A percentile compares a stretch with the other conserved stretches of the same genome.
These are phyloP conservation scores for Aspergillus sclerotialis DNA, from an alignment of 2,329 filamentous ascomycete species.

Conservation along the genomic window DNA sequence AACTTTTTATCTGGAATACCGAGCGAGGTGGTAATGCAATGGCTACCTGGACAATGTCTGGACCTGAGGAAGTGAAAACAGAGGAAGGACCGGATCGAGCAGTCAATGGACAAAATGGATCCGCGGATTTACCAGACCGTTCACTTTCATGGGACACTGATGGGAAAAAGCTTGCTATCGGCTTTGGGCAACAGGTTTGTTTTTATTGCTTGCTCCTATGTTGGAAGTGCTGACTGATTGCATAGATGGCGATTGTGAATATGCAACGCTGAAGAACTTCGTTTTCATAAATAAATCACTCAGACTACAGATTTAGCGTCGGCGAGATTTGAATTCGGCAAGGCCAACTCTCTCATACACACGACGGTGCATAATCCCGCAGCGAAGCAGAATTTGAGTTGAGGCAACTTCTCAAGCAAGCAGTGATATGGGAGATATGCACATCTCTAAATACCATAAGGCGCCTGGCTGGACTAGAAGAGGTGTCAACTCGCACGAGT, in stretches of 20 bases:
- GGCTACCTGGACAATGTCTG: conserved; percentile 32
- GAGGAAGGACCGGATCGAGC: conserved; percentile 23
- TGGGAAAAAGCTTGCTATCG: conserved; percentile 47
- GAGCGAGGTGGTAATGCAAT: conserved; percentile 38
- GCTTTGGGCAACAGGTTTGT: conserved; percentile 43
- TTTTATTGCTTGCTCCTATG: conserved; percentile 1
- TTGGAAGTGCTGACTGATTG: conserved; percentile 3
- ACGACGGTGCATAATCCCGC: too few species aligned
- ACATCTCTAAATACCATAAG: too few species aligned
- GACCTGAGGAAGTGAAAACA: conserved; percentile 23
- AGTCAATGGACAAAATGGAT: conserved; percentile 31
- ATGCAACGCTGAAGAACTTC: conserved; percentile 26
- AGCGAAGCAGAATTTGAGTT: too few species aligned
- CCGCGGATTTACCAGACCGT: conserved; percentile 24
- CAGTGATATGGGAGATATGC: too few species aligned
- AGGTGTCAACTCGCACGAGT: too few species aligned
- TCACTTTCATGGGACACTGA: conserved; percentile 47
- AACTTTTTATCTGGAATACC: conserved; percentile 41
- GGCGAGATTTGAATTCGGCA: too few species aligned
- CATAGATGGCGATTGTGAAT: conserved; percentile 33
- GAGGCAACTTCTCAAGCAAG: too few species aligned
- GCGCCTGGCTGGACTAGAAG: too few species aligned
- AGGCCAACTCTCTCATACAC: too few species aligned
- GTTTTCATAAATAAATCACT: too few species aligned
- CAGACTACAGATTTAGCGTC: too few species aligned